These are phyloP conservation scores for Cercophora samala DNA, from an alignment of 495 filamentous ascomycete species.

Conservation along the genomic window DNA sequence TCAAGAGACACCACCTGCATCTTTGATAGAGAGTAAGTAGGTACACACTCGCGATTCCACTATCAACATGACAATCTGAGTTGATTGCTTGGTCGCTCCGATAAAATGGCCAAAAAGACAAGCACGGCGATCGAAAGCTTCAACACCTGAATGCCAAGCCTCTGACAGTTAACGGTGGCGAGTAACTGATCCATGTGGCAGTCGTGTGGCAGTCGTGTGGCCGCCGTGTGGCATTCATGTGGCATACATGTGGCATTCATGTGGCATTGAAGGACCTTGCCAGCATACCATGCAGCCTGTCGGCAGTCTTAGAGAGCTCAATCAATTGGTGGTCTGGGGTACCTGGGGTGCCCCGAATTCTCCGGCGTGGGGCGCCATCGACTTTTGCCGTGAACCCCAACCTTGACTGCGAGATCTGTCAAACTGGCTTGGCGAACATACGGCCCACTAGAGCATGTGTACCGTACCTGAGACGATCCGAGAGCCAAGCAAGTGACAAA, in stretches of 20 bases:
- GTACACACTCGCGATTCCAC: neutral
- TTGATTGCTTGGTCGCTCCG: neutral
- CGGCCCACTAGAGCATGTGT: neutral
- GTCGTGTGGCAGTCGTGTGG: no score
- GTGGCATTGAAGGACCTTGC: slow-evolving; percentile 13
- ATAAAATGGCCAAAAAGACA: slow-evolving; percentile 6
- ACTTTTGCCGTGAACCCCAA: slow-evolving; percentile 23
- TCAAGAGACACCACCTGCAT: neutral
- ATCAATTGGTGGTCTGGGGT: slow-evolving; percentile 12
- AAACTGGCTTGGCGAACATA: slow-evolving; percentile 2
- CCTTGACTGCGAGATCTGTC: slow-evolving; percentile 7
- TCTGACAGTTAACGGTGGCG: neutral
- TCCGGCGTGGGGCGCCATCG: slow-evolving; percentile 15
- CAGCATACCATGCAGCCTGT: slow-evolving; percentile 6
- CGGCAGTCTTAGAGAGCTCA: slow-evolving; percentile 16
- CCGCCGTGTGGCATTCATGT: neutral
- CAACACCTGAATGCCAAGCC: neutral
- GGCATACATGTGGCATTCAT: slow-evolving; percentile 1
- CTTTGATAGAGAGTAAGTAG: neutral
- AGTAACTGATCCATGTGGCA: neutral
- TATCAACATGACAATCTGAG: neutral
- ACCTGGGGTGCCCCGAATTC: slow-evolving; percentile 8
- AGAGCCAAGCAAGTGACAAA: neutral
- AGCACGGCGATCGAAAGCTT: neutral
- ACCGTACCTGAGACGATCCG: neutral